These are phyloP conservation scores for Teunomyces gatunensis DNA, from an alignment of 805 yeast species.

Conservation along the genomic window DNA sequence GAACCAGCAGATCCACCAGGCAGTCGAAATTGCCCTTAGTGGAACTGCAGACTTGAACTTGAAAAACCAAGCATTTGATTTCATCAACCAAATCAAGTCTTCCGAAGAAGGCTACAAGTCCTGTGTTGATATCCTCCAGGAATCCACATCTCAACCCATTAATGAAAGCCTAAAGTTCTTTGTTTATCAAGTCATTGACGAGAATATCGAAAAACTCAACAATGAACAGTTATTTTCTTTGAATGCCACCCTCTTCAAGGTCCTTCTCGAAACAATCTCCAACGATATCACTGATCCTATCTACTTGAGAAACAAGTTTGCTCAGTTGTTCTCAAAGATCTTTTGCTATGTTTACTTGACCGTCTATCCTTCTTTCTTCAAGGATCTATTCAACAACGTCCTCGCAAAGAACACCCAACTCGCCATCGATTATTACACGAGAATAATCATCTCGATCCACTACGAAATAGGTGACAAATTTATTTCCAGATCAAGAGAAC, in stretches of 20 bases:
- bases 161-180: conserved; percentile 63
- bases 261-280: conserved; percentile 28
- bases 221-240: conserved; percentile 46
- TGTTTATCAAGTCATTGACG: conserved; percentile 66
- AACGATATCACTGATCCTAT: conserved; percentile 20
- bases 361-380: conserved; percentile 31
- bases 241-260: conserved; percentile 47
- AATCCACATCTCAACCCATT: conserved; percentile 22
- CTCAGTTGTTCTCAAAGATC: conserved; percentile 31
- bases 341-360: conserved; percentile 36
- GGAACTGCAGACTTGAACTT: conserved; percentile 61
- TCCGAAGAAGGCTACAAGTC: conserved; percentile 56
- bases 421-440: conserved; percentile 67
- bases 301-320: conserved; percentile 37
- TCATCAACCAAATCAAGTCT: conserved; percentile 51
- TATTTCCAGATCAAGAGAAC: conserved; percentile 63
- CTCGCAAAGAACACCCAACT: conserved; percentile 22
- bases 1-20: conserved; percentile 77
- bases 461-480: conserved; percentile 92
- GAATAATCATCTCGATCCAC: conserved; percentile 75
- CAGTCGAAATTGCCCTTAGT: conserved; percentile 78
- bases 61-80: conserved; percentile 52
- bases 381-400: conserved; percentile 24
- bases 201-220: conserved; percentile 44
- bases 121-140: conserved; percentile 47